Percentiles rank a stretch among this genome's conserved stretches.
Conservation (phyloP, 83 land plant genomes). For the Diphasiastrum complanatum region DNA sequence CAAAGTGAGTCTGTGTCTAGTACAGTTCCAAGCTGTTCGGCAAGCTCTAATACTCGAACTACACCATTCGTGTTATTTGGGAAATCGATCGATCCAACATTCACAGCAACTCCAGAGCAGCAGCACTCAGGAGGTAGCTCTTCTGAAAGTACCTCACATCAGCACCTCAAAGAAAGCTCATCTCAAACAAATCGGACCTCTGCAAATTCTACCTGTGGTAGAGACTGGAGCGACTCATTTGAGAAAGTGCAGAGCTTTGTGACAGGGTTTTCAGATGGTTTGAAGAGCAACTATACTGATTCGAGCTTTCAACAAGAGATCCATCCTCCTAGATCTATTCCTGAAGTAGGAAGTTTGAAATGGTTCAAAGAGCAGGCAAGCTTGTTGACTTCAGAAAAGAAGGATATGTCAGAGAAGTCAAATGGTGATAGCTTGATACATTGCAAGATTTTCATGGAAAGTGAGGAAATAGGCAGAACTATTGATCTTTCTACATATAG, state of each 20-base stretch:
- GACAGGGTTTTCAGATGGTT: too few relatives aligned
- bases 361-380: constrained; percentile 19
- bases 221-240: too few relatives aligned
- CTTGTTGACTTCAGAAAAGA: constrained; percentile 2
- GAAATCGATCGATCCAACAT: constrained; percentile 53
- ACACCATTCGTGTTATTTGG: constrained; percentile 63
- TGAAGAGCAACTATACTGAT: too few relatives aligned
- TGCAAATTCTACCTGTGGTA: too few relatives aligned
- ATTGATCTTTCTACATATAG: constrained; percentile 80
- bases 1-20: too few relatives aligned
- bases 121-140: constrained; percentile 33
- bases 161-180: too few relatives aligned
- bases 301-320: too few relatives aligned
- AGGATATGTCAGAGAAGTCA: background rate
- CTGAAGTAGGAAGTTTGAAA: constrained; percentile 6
- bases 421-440: constrained; percentile 18
- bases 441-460: constrained; percentile 79
- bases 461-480: constrained; percentile 75
- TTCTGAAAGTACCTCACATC: too few relatives aligned
- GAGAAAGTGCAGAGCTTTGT: too few relatives aligned
- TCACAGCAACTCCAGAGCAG: constrained; percentile 28
- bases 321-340: too few relatives aligned
- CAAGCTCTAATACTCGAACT: constrained; percentile 18
- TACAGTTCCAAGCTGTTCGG: constrained; percentile 25
- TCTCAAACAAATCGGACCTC: too few relatives aligned